Base-by-base conservation (phyloP, 306 rosid genomes). In the Biancaea sappan region DNA sequence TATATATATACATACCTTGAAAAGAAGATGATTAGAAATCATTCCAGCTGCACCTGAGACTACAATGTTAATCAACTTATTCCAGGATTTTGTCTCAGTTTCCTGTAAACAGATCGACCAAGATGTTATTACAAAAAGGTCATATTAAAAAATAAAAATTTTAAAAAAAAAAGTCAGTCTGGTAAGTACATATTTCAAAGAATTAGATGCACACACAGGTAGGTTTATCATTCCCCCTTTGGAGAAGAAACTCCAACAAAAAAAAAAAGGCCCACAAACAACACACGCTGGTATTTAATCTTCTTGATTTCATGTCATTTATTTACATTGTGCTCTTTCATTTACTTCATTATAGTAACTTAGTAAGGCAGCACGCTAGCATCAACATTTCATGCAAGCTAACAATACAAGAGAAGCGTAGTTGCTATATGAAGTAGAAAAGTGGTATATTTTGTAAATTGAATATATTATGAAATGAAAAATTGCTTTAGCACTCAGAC, bases 11-110 rank as follows among this genome's bases (percentile, higher is more conserved):
- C 14, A 43, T 9, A 92, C 99, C 88, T 94, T 92, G 86, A 94
- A 94, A 60, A 94, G 97, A 34, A 94, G 91, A 79, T 94, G 99
- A 80, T 94, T 94, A 32, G 98, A 80, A 79, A 94, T 94, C 99
- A 94, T 94, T 60, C 99, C 99, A 46, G 99, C 99, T 70, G 99
- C 99, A 72, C 98, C 99, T 32, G 99, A 94, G 82, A 94, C 97
- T 22, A 98, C 87, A 83, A 94, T 65, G 68, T 86, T 94, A 32
- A 94, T 92, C 54, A 92, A 37, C 69, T 88, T 94, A 89, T 92
- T 94, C 99, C 99, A 94, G 41, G 93, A 77, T 66, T 79, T 84
- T 51, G 99, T 94, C 88, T 94, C 96, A 82, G 87, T 92, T 71
- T 94, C 99, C 99, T 92, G 87, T 59, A 79, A 80, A 66, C 62